Percentiles rank a stretch among this genome's conserved stretches.
Conservation (phyloP, 345 rosid genomes). For the Bruguiera parviflora region DNA sequence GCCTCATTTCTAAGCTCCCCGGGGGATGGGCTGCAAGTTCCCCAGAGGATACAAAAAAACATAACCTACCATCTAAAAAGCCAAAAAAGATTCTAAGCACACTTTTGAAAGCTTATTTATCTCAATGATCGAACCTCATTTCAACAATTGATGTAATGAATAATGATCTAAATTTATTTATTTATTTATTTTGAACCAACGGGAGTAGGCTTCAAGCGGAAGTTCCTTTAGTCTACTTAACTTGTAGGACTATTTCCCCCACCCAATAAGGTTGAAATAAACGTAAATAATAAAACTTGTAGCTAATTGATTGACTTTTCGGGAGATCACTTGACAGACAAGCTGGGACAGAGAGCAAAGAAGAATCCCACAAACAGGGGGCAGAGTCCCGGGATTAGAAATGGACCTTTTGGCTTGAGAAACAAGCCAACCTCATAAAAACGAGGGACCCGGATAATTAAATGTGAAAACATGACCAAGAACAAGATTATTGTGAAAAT, state of each 20-base stretch:
- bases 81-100: no score
- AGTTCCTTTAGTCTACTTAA: constrained; percentile 3
- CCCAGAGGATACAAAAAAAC: no score
- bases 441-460: background rate
- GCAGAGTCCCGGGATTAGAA: background rate
- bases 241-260: background rate
- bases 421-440: background rate
- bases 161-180: no score
- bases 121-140: no score
- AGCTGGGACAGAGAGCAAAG: background rate
- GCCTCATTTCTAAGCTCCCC: no score
- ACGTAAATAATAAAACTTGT: constrained; percentile 1
- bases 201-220: background rate
- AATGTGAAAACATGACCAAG: constrained; percentile 6
- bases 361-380: background rate
- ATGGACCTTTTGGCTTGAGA: constrained; percentile 1
- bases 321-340: background rate
- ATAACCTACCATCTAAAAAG: no score
- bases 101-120: no score
- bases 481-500: background rate
- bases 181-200: background rate
- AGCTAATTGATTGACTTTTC: no score
- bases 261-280: background rate
- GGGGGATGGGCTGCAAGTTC: no score
- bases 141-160: no score